These are phyloP conservation scores for Pichia membranifaciens DNA, from an alignment of 805 yeast species.

Conservation along the genomic window DNA sequence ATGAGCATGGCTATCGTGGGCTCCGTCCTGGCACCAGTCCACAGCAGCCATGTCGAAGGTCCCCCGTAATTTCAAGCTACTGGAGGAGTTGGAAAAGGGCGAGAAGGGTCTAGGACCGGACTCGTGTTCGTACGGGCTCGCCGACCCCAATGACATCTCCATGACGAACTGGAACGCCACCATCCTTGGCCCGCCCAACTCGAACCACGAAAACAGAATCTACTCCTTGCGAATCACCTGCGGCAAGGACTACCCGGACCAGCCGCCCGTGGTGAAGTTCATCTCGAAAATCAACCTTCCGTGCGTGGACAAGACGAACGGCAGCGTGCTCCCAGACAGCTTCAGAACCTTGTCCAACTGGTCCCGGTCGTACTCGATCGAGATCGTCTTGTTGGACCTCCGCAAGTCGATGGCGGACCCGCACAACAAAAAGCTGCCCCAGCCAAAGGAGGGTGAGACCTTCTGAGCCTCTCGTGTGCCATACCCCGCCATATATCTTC, in stretches of 20 bases:
- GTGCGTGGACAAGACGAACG: conserved; percentile 69
- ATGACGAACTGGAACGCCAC: conserved; percentile 99
- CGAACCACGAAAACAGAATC: conserved; percentile 86
- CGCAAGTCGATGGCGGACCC: conserved; percentile 87
- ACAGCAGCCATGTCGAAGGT: conserved; percentile 25
- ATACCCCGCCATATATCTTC: too few species aligned
- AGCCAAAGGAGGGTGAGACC: conserved; percentile 85
- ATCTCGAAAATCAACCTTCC: conserved; percentile 84
- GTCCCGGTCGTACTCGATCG: conserved; percentile 91
- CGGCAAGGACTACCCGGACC: conserved; percentile 79
- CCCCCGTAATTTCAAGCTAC: conserved; percentile 89
- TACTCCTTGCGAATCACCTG: conserved; percentile 78
- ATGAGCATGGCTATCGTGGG: too few species aligned
- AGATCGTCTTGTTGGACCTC: conserved; percentile 80
- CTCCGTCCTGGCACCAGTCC: too few species aligned
- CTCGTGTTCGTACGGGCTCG: conserved; percentile 90
- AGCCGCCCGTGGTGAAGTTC: conserved; percentile 80
- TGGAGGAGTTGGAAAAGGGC: conserved; percentile 96
- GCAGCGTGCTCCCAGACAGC: conserved; percentile 43
- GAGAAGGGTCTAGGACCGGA: conserved; percentile 97
- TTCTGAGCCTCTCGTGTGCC: too few species aligned
- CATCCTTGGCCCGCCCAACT: conserved; percentile 86
- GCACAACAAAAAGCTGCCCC: conserved; percentile 75
- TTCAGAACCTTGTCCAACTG: conserved; percentile 73
- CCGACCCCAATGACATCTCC: conserved; percentile 83